Percentiles rank a stretch among this genome's conserved stretches.
Conservation (phyloP, 176 grass and related monocot species). For the Phragmites australis region DNA sequence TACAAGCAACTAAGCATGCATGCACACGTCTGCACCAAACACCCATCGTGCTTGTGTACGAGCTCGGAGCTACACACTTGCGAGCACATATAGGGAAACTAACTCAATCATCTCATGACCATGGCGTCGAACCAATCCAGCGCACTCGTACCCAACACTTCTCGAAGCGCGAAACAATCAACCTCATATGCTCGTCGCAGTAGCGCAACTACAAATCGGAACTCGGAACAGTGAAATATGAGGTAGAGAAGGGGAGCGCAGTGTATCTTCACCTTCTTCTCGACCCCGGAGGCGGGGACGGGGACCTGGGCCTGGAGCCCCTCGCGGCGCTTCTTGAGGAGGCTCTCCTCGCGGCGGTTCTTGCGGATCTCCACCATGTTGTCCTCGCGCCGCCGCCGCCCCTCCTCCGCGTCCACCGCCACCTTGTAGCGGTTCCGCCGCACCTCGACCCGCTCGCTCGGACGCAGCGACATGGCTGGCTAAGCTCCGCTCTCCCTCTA, state of each 20-base stretch:
- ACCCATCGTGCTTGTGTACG: neutral
- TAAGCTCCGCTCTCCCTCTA: neutral
- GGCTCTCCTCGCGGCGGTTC: slow-evolving; percentile 90
- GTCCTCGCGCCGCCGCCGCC: slow-evolving; percentile 85
- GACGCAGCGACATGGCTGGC: slow-evolving; percentile 69
- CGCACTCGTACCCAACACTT: neutral
- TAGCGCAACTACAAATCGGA: neutral
- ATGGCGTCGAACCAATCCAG: slow-evolving; percentile 1
- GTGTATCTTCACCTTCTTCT: slow-evolving; percentile 71
- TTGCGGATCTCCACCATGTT: slow-evolving; percentile 99
- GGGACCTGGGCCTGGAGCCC: slow-evolving; percentile 65
- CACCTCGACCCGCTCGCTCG: slow-evolving; percentile 73
- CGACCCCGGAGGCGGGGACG: slow-evolving; percentile 53
- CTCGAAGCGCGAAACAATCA: neutral
- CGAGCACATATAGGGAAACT: neutral
- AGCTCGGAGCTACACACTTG: neutral
- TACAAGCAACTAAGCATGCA: neutral
- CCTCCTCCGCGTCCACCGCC: slow-evolving; percentile 90
- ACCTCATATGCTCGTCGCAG: neutral
- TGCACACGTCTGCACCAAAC: neutral
- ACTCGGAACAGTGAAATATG: neutral
- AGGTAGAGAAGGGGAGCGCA: neutral
- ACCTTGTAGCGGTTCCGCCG: slow-evolving; percentile 92
- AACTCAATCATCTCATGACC: neutral
- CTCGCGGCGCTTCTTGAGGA: slow-evolving; percentile 92